phyloP scores from a whole-genome alignment of 2,329 filamentous ascomycete genomes.

The Tolypocladium guangdongense region DNA sequence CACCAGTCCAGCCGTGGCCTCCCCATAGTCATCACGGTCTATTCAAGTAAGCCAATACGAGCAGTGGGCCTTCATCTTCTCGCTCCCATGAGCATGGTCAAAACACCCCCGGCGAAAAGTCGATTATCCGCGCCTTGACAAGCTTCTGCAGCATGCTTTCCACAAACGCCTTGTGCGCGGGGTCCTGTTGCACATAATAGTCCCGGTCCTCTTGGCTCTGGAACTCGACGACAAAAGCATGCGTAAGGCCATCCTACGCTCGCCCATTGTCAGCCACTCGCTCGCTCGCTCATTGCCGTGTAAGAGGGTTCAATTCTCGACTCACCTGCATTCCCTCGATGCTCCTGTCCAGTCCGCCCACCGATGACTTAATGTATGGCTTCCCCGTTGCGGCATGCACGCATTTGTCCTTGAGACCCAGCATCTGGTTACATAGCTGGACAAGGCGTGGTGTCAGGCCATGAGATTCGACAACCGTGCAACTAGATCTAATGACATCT shows the following conservation, averaged over 20 bases:
- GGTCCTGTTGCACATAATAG: constrained; percentile 57
- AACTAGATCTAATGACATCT: background rate
- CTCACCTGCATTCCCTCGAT: constrained; percentile 47
- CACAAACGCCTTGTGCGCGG: constrained; percentile 49
- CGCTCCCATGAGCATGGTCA: background rate
- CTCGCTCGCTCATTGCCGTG: background rate
- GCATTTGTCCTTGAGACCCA: constrained; percentile 47
- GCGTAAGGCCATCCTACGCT: constrained; percentile 46
- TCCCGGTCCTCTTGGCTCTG: constrained; percentile 49
- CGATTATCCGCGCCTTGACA: constrained; percentile 43
- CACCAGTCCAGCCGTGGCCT: no score
- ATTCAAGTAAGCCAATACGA: no score
- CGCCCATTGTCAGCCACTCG: background rate
- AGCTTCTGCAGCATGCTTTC: constrained; percentile 33
- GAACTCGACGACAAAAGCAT: constrained; percentile 61
- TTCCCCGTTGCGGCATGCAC: constrained; percentile 47
- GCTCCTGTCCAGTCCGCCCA: constrained; percentile 50
- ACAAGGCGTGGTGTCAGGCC: background rate
- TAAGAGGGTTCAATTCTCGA: background rate
- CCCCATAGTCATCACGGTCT: no score
- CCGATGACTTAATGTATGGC: constrained; percentile 48
- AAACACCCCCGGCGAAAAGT: constrained; percentile 42
- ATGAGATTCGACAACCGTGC: background rate
- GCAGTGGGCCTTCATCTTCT: background rate
- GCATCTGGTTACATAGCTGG: constrained; percentile 12